Evolutionary conservation across 1,284 basidiomycete species (phyloP).

Genomic region (Melampsora americana): DNA sequence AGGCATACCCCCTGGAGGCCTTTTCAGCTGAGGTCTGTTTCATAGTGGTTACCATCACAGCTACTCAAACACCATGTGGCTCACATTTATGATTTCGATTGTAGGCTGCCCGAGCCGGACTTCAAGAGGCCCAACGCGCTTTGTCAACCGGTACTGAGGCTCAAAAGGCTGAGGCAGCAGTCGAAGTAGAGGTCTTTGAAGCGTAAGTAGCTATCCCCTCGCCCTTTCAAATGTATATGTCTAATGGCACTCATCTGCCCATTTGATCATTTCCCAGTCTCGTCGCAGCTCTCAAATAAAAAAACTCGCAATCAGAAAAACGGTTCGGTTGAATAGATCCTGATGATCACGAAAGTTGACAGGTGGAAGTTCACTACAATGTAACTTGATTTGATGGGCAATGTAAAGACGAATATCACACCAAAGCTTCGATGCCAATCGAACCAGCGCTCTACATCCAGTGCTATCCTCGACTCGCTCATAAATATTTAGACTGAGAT

Average conservation of each 20-base stretch:
- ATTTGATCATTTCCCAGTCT: slow-evolving; percentile 2
- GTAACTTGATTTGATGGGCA: not conserved
- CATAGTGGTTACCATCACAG: slow-evolving; percentile 34
- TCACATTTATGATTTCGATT: not conserved
- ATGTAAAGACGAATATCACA: slow-evolving; percentile 5
- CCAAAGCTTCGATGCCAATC: no score
- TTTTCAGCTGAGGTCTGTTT: slow-evolving; percentile 76
- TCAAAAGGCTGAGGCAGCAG: slow-evolving; percentile 68
- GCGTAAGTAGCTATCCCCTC: slow-evolving; percentile 14
- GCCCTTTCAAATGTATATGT: no score
- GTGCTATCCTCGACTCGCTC: not conserved
- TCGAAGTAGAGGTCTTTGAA: slow-evolving; percentile 43
- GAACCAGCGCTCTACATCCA: no score
- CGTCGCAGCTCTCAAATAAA: slow-evolving; percentile 13
- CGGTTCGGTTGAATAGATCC: not conserved
- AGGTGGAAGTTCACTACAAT: not conserved
- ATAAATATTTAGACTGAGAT: not conserved
- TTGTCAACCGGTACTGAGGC: slow-evolving; percentile 77
- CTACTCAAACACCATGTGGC: no score
- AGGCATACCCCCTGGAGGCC: slow-evolving; percentile 86
- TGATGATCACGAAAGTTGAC: not conserved
- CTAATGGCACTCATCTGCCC: not conserved
- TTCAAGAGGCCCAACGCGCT: slow-evolving; percentile 83
- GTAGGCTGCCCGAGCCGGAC: slow-evolving; percentile 82
- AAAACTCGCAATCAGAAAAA: not conserved